Evolutionary conservation across 2,329 filamentous ascomycete species (phyloP), one percentile per base, ranked within the genome.

Genomic region (Aotearoamyces nothofagi): DNA sequence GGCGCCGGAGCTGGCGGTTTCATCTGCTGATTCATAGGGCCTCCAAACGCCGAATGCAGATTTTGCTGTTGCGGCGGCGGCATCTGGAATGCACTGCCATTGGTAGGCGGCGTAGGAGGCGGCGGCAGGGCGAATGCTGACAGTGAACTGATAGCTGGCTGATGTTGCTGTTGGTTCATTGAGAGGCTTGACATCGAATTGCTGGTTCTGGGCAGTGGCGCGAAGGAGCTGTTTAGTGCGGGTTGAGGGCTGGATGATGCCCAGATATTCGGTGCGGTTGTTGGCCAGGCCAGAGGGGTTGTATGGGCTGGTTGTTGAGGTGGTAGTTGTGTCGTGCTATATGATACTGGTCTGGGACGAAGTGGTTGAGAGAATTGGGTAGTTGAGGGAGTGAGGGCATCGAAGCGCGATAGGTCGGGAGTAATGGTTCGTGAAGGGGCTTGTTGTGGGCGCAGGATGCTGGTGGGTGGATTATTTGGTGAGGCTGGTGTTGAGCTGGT

Each of bases 351-450:
- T 16, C 73, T 48, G 3, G 49, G 47, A 27, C 52, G 47, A 15
- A 51, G 35, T 0, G 71, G 70, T 35, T 74, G 61, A 2, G 70
- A 74, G 44, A 63, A 76, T 46, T 78, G 71, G 2, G 71, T 76
- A 9, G 63, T 56, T 3, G 65, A 62, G 0, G 71, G 71, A 2
- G 62, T 60, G 35, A 77, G 56, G 11, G 65, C 44, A 26, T 63
- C 58, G 38, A 75, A 69, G 10, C 57, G 54, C 11, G 53, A 55
- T 1, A 76, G 54, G 35, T 75, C 69, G 0, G 69, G 69, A 1
- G 67, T 71, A 15, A 73, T 63, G 0, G 67, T 70, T 26, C 69
- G 54, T 11, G 27, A 30, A 33, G 42, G 38, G 12, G 30, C 37
- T 27, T 39, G 36, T 19, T 43, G 56, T 39, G 23, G 56, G 42